Conservation (phyloP, 768 basidiomycete genomes). For the Lentinula raphanica region DNA sequence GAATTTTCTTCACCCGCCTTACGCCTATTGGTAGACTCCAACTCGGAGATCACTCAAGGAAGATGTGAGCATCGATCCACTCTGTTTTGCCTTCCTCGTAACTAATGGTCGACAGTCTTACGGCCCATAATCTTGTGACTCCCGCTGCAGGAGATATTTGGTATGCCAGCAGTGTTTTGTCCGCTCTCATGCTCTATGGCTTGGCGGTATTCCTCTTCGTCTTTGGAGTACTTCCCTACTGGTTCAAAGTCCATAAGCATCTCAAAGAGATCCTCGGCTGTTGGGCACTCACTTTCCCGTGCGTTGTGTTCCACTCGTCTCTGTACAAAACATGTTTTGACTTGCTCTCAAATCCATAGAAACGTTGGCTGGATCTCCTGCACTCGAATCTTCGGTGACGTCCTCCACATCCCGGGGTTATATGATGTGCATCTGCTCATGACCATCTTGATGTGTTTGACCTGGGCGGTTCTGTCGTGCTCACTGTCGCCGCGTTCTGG, state of each 20-base stretch:
- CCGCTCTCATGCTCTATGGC: slow-evolving; percentile 36
- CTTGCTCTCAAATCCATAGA: slow-evolving; percentile 14
- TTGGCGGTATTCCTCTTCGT: slow-evolving; percentile 43
- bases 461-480: slow-evolving; percentile 35
- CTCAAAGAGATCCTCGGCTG: slow-evolving; percentile 43
- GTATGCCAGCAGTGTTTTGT: slow-evolving; percentile 36
- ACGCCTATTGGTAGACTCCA: slow-evolving; percentile 20
- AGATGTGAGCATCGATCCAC: slow-evolving; percentile 24
- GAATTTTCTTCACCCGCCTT: background rate
- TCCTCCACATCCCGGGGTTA: slow-evolving; percentile 35
- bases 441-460: slow-evolving; percentile 32
- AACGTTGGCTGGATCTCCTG: slow-evolving; percentile 39
- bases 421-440: slow-evolving; percentile 34
- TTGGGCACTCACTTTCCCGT: slow-evolving; percentile 46
- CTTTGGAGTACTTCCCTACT: slow-evolving; percentile 40
- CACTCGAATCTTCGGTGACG: slow-evolving; percentile 34
- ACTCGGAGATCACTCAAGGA: slow-evolving; percentile 30
- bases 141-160: slow-evolving; percentile 38
- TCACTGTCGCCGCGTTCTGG: slow-evolving; percentile 36
- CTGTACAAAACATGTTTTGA: too few species aligned
- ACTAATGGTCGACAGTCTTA: background rate
- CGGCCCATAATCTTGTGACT: slow-evolving; percentile 28
- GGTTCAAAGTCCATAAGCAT: slow-evolving; percentile 44
- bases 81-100: background rate
- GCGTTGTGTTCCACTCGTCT: slow-evolving; percentile 13